Conservation (phyloP, 2,329 filamentous ascomycete species). For the Aspergillus sp. region DNA sequence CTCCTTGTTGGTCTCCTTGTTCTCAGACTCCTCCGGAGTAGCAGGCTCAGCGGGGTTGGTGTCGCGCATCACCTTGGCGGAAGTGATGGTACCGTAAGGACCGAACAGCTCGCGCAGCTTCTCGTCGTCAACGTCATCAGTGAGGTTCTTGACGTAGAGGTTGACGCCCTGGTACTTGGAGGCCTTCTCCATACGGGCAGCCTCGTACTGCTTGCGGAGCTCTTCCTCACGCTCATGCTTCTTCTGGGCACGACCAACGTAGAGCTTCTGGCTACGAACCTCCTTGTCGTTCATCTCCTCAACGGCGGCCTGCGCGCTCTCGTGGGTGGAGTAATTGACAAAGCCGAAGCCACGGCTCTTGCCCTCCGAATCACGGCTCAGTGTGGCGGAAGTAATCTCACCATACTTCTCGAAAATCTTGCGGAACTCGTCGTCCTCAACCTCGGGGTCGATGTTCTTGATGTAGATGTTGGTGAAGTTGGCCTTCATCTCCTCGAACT, state of each 20-base stretch:
- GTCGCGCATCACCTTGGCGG: conserved; percentile 99
- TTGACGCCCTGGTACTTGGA: conserved; percentile 99
- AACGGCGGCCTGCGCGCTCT: conserved; percentile 80
- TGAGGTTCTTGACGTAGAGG: conserved; percentile 98
- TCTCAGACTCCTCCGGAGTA: conserved; percentile 48
- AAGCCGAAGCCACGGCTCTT: conserved; percentile 96
- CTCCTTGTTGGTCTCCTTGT: conserved; percentile 28
- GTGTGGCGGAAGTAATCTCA: conserved; percentile 91
- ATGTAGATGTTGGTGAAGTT: conserved; percentile 99
- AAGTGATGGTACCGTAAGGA: conserved; percentile 92
- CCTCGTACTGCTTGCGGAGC: conserved; percentile 97
- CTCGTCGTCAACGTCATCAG: conserved; percentile 95
- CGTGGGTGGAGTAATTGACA: conserved; percentile 92
- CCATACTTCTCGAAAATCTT: conserved; percentile 88
- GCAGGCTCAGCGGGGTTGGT: conserved; percentile 46
- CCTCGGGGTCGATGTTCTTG: conserved; percentile 90
- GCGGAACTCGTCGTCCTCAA: conserved; percentile 91
- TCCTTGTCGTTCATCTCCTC: conserved; percentile 90
- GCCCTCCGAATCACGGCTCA: conserved; percentile 83
- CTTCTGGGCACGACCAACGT: conserved; percentile 98
- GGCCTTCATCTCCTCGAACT: conserved; percentile 99
- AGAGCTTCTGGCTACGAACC: conserved; percentile 91
- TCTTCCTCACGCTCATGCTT: conserved; percentile 99
- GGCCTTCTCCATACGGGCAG: conserved; percentile 94
- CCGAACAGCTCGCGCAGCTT: conserved; percentile 93